These are phyloP conservation scores for Mycena capillaripes DNA, from an alignment of 768 basidiomycete species.

Conservation along the genomic window DNA sequence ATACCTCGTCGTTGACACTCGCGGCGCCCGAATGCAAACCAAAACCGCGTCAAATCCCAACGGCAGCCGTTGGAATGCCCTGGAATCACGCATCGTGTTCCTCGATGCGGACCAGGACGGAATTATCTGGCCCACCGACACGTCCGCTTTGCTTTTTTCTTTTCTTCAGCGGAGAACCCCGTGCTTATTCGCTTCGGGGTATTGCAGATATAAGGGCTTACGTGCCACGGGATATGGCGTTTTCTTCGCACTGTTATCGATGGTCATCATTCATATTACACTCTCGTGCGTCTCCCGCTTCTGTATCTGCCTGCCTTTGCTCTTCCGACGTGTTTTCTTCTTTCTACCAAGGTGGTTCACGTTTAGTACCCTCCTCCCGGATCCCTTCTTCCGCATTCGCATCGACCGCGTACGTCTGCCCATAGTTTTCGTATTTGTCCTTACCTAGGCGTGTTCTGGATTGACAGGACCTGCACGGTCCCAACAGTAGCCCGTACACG, in stretches of 20 bases:
- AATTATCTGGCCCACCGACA: conserved; percentile 61
- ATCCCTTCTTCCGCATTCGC: conserved; percentile 59
- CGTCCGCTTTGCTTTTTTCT: conserved; percentile 45
- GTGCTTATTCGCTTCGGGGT: background rate
- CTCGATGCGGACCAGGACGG: conserved; percentile 62
- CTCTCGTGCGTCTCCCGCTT: conserved; percentile 53
- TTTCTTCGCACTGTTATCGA: conserved; percentile 51
- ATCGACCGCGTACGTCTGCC: conserved; percentile 52
- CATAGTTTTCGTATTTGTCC: too few relatives aligned
- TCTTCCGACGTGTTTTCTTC: background rate
- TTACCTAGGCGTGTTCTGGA: background rate
- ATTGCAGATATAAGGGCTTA: conserved; percentile 51
- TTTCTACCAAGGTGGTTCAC: conserved; percentile 29
- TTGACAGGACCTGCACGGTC: conserved; percentile 57
- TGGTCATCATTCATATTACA: conserved; percentile 53
- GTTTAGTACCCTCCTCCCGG: conserved; percentile 54
- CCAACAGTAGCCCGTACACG: conserved; percentile 57
- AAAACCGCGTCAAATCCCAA: background rate
- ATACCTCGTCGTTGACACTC: background rate
- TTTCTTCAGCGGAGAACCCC: too few relatives aligned
- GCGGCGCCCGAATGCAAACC: background rate
- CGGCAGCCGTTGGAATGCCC: conserved; percentile 40
- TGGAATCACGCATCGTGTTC: conserved; percentile 60
- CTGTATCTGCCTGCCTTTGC: background rate
- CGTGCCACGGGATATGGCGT: conserved; percentile 55